These are phyloP conservation scores for Saccharomyces hybrid DNA, from an alignment of 1,139 yeast species.

Conservation along the genomic window DNA sequence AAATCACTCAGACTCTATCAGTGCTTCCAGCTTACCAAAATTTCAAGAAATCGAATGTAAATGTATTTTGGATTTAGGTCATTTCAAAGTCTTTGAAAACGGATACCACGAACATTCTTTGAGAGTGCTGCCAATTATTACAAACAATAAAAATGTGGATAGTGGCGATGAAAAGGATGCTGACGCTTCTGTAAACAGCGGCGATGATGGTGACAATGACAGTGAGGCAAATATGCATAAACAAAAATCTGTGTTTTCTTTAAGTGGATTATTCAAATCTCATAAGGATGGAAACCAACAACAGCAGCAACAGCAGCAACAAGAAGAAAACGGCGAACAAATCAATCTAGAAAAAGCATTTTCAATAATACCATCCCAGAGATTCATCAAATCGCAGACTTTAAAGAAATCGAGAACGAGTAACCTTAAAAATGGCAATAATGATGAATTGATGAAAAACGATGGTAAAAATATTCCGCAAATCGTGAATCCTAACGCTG, in stretches of 20 bases:
- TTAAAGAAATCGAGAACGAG: slow-evolving; percentile 3
- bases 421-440: slow-evolving; percentile 5
- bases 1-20: slow-evolving; percentile 18
- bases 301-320: slow-evolving; percentile 2
- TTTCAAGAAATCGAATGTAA: slow-evolving; percentile 17
- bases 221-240: slow-evolving; percentile 8
- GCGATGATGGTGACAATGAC: slow-evolving; percentile 3
- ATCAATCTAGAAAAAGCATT: slow-evolving; percentile 20
- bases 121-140: slow-evolving; percentile 21
- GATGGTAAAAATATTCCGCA: slow-evolving; percentile 31
- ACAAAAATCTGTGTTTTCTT: slow-evolving; percentile 23
- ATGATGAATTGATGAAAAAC: slow-evolving; percentile 20
- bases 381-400: slow-evolving; percentile 1
- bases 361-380: slow-evolving; percentile 22
- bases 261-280: slow-evolving; percentile 26
- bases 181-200: not conserved
- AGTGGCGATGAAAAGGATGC: not conserved
- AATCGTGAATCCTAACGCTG: slow-evolving; percentile 38
- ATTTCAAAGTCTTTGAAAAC: slow-evolving; percentile 26
- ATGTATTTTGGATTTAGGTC: slow-evolving; percentile 23
- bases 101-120: slow-evolving; percentile 29
- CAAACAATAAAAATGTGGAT: slow-evolving; percentile 5
- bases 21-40: slow-evolving; percentile 18
- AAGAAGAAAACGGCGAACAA: slow-evolving; percentile 3
- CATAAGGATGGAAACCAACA: slow-evolving; percentile 19